Conservation (phyloP, 352 stramenopile genomes). For the Pythium biforme region DNA sequence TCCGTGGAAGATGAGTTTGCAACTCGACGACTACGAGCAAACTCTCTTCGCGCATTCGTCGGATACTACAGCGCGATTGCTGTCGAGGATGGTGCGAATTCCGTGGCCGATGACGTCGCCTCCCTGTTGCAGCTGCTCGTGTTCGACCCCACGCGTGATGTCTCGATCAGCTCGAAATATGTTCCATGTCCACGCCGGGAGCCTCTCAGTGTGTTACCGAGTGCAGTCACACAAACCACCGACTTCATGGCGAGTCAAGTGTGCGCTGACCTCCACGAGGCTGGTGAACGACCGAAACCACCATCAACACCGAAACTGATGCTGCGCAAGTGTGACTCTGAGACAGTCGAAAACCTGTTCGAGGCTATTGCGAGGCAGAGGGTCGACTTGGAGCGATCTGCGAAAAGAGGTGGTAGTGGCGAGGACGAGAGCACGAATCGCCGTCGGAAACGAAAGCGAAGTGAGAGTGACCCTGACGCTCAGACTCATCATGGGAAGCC, state of each 20-base stretch:
- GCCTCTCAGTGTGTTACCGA: slow-evolving; percentile 41
- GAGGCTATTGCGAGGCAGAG: slow-evolving; percentile 44
- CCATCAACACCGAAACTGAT: slow-evolving; percentile 32
- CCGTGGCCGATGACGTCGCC: slow-evolving; percentile 21
- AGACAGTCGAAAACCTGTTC: slow-evolving; percentile 51
- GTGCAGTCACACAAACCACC: slow-evolving; percentile 38
- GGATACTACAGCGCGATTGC: slow-evolving; percentile 66
- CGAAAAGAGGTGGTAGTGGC: background rate
- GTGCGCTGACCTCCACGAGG: slow-evolving; percentile 51
- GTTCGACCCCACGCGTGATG: background rate
- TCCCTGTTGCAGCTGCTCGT: slow-evolving; percentile 19
- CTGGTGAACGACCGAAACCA: slow-evolving; percentile 44
- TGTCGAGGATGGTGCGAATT: slow-evolving; percentile 10
- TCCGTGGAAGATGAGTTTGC: slow-evolving; percentile 14
- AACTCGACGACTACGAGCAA: slow-evolving; percentile 31
- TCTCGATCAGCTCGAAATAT: background rate
- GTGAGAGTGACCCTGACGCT: slow-evolving; percentile 6
- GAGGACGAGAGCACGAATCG: slow-evolving; percentile 1
- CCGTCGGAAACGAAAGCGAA: slow-evolving; percentile 24
- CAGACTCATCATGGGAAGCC: slow-evolving; percentile 12
- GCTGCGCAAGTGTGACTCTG: slow-evolving; percentile 56
- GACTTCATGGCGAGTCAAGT: slow-evolving; percentile 69
- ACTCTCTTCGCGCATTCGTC: slow-evolving; percentile 63
- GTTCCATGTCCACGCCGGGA: slow-evolving; percentile 44
- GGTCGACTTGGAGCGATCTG: slow-evolving; percentile 3